Conservation (phyloP, 805 yeast genomes). For the Wickerhamomyces sydowiorum region DNA sequence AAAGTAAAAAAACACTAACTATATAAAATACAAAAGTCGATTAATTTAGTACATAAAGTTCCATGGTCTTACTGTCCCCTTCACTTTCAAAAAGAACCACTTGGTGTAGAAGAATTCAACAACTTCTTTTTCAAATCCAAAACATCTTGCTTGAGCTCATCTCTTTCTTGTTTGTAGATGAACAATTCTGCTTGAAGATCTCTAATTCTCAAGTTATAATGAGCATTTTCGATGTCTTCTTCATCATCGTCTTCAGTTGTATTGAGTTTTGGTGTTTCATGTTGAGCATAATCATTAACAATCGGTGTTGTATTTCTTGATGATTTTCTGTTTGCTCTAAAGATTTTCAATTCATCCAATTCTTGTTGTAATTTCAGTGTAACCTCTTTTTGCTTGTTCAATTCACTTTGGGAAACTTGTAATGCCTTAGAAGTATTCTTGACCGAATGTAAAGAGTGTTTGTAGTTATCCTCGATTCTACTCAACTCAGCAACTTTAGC, state of each 20-base stretch:
- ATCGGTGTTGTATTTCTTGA: constrained; percentile 21
- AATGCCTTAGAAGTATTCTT: constrained; percentile 73
- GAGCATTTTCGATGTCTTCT: constrained; percentile 38
- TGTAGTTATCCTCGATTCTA: constrained; percentile 58
- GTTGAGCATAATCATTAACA: constrained; percentile 14
- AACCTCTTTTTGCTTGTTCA: constrained; percentile 50
- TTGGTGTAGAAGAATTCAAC: constrained; percentile 16
- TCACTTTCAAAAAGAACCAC: constrained; percentile 5
- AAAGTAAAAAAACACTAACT: too few species aligned
- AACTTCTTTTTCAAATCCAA: constrained; percentile 54
- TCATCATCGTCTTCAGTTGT: constrained; percentile 27
- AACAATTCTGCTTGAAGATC: constrained; percentile 82
- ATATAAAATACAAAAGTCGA: too few species aligned
- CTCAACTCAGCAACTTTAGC: constrained; percentile 30
- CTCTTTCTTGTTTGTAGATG: constrained; percentile 78
- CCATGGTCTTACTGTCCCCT: too few species aligned
- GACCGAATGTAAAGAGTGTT: constrained; percentile 64
- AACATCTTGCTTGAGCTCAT: constrained; percentile 62
- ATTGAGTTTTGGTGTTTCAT: constrained; percentile 12
- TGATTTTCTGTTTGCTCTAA: constrained; percentile 35
- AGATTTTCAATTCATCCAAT: constrained; percentile 61
- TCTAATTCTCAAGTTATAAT: constrained; percentile 68
- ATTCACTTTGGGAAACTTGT: constrained; percentile 66
- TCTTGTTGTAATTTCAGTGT: constrained; percentile 56
- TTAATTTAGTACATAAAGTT: too few species aligned